A percentile compares a stretch with the other conserved stretches of the same genome.
Conservation (phyloP, 345 rosid genomes). For the Corchorus capsularis region DNA sequence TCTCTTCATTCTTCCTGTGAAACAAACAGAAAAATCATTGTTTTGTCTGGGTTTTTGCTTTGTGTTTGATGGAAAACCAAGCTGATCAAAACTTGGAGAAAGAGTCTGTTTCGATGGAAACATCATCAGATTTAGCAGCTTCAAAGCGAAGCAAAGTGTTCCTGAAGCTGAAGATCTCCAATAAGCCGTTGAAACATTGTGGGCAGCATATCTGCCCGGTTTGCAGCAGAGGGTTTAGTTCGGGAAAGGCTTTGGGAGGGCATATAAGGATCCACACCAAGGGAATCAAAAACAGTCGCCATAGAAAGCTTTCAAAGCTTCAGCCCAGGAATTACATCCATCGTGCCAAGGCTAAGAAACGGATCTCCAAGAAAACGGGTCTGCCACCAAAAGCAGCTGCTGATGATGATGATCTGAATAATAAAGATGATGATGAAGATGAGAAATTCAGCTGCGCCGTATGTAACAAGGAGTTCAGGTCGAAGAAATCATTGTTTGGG, state of each 20-base stretch:
- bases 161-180: conserved; percentile 7
- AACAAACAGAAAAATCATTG: background rate
- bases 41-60: background rate
- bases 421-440: too few species aligned
- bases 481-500: conserved; percentile 60
- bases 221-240: conserved; percentile 36
- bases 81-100: background rate
- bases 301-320: background rate
- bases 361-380: background rate
- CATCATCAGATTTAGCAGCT: background rate
- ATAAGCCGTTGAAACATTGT: background rate
- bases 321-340: background rate
- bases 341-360: background rate
- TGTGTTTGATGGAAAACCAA: background rate
- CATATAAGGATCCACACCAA: conserved; percentile 45
- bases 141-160: background rate
- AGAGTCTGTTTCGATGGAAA: background rate
- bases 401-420: background rate
- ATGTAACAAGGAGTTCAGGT: conserved; percentile 43
- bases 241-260: conserved; percentile 48
- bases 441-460: conserved; percentile 32
- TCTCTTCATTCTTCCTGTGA: background rate
- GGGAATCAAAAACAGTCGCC: background rate
- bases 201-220: conserved; percentile 30
- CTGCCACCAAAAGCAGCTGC: too few species aligned